These are phyloP conservation scores for Colletotrichum chlorophyti DNA, from an alignment of 2,329 filamentous ascomycete species.

Conservation along the genomic window DNA sequence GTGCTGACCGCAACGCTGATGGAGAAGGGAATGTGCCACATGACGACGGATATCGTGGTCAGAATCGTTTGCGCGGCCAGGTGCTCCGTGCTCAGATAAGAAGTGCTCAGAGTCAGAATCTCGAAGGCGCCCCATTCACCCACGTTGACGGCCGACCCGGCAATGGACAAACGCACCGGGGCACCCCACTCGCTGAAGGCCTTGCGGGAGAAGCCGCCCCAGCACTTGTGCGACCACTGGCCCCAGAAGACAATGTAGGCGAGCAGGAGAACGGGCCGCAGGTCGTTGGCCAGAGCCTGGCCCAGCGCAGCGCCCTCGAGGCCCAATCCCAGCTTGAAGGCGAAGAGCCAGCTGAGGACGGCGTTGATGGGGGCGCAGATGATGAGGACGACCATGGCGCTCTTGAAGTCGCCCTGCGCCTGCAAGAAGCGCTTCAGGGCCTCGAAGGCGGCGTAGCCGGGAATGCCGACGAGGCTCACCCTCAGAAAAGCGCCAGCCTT, in stretches of 20 bases:
- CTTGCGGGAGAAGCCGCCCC: constrained; percentile 47
- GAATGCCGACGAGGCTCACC: constrained; percentile 55
- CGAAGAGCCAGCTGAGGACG: constrained; percentile 56
- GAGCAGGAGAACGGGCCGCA: constrained; percentile 54
- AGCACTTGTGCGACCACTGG: constrained; percentile 48
- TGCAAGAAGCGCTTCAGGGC: constrained; percentile 61
- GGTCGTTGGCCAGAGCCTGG: constrained; percentile 54
- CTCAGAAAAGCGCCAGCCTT: constrained; percentile 57
- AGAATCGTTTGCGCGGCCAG: constrained; percentile 50
- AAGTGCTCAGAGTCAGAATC: constrained; percentile 51
- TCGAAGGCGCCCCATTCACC: constrained; percentile 52
- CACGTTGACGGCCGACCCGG: constrained; percentile 46
- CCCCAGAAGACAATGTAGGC: constrained; percentile 52
- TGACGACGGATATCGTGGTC: constrained; percentile 46
- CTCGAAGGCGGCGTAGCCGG: constrained; percentile 61
- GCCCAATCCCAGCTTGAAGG: constrained; percentile 48
- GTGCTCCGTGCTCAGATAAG: constrained; percentile 49
- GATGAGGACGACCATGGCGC: constrained; percentile 52
- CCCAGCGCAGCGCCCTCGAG: constrained; percentile 59
- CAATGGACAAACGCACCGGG: constrained; percentile 45
- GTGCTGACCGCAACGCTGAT: constrained; percentile 49
- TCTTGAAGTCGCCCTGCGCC: constrained; percentile 60
- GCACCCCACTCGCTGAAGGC: constrained; percentile 47
- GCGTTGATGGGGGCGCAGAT: constrained; percentile 56
- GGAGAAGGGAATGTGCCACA: constrained; percentile 52